Evolutionary conservation across 371 early-diverging fungal species (phyloP).

Genomic region (Mucor sp.): DNA sequence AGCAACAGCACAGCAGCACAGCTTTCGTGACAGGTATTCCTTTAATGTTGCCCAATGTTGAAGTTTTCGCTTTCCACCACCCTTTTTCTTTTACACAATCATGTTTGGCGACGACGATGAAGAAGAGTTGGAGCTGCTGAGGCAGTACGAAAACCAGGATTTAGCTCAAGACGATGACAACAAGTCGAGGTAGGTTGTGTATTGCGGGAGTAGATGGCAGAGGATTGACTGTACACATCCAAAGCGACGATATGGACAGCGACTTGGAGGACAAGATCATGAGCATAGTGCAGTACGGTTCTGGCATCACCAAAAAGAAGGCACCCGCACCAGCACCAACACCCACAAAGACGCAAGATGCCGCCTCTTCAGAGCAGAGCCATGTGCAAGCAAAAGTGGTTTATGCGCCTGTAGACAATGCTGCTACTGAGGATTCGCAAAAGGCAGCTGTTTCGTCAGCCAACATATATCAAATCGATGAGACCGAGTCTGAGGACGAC

Average conservation of each 20-base stretch:
- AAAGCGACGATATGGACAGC: constrained; percentile 33
- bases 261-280: constrained; percentile 31
- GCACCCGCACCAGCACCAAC: neutral
- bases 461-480: neutral
- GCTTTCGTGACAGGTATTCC: constrained; percentile 3
- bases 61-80: neutral
- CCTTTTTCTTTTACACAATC: neutral
- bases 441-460: constrained; percentile 6
- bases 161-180: constrained; percentile 2
- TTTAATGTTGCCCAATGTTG: too few relatives aligned
- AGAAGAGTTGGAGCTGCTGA: constrained; percentile 21
- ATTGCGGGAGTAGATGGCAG: neutral
- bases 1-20: too few relatives aligned
- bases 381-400: neutral
- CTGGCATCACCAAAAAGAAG: constrained; percentile 7
- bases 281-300: constrained; percentile 22
- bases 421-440: neutral
- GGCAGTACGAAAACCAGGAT: constrained; percentile 22
- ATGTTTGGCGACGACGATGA: constrained; percentile 28
- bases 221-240: too few relatives aligned
- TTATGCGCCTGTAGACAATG: constrained; percentile 10
- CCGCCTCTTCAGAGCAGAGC: neutral
- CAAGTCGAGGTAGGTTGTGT: constrained; percentile 15
- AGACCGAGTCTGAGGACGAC: neutral
- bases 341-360: neutral